Conservation (phyloP, 2,329 filamentous ascomycete species). For the Nigrospora osmanthi region DNA sequence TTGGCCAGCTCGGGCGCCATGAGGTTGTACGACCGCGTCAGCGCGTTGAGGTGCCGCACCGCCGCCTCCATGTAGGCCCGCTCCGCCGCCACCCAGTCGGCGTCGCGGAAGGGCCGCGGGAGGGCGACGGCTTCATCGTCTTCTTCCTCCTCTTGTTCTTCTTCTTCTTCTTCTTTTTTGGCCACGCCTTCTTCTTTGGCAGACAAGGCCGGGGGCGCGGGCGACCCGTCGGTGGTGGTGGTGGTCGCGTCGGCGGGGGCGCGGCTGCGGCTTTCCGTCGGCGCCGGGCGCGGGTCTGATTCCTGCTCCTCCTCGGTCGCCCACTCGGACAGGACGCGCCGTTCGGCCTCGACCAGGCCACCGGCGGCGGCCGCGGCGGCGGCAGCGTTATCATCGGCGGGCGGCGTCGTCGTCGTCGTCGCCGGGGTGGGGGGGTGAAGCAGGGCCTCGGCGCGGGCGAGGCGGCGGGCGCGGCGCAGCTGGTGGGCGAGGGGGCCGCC, state of each 20-base stretch:
- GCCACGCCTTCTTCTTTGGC: no score
- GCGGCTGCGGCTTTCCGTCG: neutral
- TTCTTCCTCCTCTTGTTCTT: conserved; percentile 7
- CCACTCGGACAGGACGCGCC: neutral
- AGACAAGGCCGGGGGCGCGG: no score
- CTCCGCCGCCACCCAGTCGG: conserved; percentile 7
- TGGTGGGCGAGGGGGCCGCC: conserved; percentile 72
- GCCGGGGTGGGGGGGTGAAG: conserved; percentile 45
- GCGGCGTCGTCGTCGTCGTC: no score
- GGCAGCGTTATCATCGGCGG: no score
- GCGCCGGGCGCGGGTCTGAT: neutral
- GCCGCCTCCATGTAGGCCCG: conserved; percentile 40
- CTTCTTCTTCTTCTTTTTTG: neutral
- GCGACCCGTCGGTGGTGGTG: conserved; percentile 3
- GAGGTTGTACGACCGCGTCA: conserved; percentile 86
- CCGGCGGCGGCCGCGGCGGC: no score
- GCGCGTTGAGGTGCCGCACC: conserved; percentile 67
- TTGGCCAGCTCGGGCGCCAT: conserved; percentile 89
- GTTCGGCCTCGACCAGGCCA: no score
- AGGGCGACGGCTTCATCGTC: conserved; percentile 17
- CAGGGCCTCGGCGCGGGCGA: conserved; percentile 65
- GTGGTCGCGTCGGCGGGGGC: neutral
- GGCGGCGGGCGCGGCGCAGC: conserved; percentile 61
- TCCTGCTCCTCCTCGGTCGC: conserved; percentile 6
- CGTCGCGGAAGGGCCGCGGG: conserved; percentile 66